Evolutionary conservation across 2,329 filamentous ascomycete genomes (phyloP), one percentile per base, ranked within the genome.

Genomic region (Fusarium goolgardi): DNA sequence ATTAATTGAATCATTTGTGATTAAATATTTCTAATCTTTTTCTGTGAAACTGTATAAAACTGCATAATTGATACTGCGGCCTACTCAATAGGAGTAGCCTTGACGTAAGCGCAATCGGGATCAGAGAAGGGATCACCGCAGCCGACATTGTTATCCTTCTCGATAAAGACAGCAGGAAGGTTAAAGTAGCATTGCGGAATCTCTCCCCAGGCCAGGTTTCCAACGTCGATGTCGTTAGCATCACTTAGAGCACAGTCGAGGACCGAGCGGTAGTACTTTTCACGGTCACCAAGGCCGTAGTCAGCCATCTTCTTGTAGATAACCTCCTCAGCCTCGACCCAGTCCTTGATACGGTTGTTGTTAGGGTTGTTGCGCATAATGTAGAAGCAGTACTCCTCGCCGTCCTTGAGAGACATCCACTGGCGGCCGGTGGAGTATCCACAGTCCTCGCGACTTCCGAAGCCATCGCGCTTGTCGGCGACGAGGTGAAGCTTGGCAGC

Each of bases 291-390:
- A 31, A 67, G 31, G 2, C 59, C 65, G 10, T 67, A 65, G 1
- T 52, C 55, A 16, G 59, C 64, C 65, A 69, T 69, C 52, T 68
- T 61, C 3, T 57, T 59, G 21, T 69, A 69, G 3, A 69, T 58
- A 5, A 31, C 55, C 0, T 56, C 27, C 3, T 41, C 53, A n/a
- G 45, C 59, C 45, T 67, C 59, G 12, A 60, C 41, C 58, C 54
- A 61, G 15, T 62, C 46, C 0, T 55, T 27, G 15, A 44, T 37
- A 6, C 53, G 40, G 47, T 65, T 37, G 18, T 37, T 37, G 32
- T 50, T 50, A 8, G 46, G 46, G 3, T 50, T 50, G 21, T 50
- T 50, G 6, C 56, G 58, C 65, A 61, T 63, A 11, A 69, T 52
- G n/a, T 69, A 69, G 25, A 67, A 69, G 45, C 64, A 69, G 25